Evolutionary conservation across 108 stramenopile species (phyloP).

Genomic region (Cyclotella sp.): DNA sequence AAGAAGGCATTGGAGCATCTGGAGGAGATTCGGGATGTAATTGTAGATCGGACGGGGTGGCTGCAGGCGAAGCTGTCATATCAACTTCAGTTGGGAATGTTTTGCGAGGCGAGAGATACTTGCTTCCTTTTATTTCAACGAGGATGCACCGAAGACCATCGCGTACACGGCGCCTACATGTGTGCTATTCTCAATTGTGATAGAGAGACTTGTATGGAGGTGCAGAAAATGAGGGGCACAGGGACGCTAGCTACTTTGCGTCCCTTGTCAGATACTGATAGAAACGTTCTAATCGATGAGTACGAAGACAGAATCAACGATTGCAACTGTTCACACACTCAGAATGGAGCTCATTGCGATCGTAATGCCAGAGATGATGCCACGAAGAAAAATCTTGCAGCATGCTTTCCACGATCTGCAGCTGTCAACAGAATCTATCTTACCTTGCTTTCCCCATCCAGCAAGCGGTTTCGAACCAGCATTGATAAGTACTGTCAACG

Average conservation of each 20-base stretch:
- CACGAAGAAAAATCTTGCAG: constrained; percentile 42
- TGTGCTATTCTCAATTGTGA: constrained; percentile 79
- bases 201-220: constrained; percentile 48
- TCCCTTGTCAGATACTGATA: constrained; percentile 66
- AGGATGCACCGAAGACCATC: constrained; percentile 90
- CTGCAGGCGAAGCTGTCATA: constrained; percentile 70
- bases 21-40: constrained; percentile 56
- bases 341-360: constrained; percentile 5
- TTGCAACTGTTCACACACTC: background rate
- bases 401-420: constrained; percentile 54
- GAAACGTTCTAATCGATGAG: constrained; percentile 53
- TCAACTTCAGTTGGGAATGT: constrained; percentile 72
- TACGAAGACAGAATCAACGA: constrained; percentile 51
- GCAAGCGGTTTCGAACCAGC: constrained; percentile 62
- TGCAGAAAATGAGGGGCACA: constrained; percentile 63
- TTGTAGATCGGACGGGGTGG: constrained; percentile 84
- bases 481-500: constrained; percentile 76
- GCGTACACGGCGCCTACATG: constrained; percentile 92
- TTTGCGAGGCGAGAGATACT: constrained; percentile 71
- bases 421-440: constrained; percentile 79
- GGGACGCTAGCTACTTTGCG: constrained; percentile 66
- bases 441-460: constrained; percentile 57
- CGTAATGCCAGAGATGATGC: constrained; percentile 1
- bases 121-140: constrained; percentile 67
- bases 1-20: constrained; percentile 89